Percentiles rank a stretch among this genome's conserved stretches.
Conservation (phyloP, 2,329 filamentous ascomycete species). For the Monosporascus ibericus region DNA sequence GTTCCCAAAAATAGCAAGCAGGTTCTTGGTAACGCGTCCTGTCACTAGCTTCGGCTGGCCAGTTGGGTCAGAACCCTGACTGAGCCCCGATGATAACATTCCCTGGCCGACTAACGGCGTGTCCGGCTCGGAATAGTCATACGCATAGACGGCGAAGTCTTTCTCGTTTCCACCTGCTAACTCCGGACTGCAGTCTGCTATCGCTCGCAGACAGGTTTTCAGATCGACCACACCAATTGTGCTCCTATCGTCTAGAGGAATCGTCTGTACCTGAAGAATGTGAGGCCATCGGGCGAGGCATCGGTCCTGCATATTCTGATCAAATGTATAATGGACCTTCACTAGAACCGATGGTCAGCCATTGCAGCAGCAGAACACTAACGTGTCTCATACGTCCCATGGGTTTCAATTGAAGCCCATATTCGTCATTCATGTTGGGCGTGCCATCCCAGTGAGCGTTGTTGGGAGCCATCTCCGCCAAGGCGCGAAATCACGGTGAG, state of each 20-base stretch:
- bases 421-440: conserved; percentile 30
- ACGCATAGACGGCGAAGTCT: conserved; percentile 96
- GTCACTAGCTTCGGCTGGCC: conserved; percentile 68
- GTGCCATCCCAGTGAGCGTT: conserved; percentile 19
- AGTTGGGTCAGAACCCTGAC: conserved; percentile 24
- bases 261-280: conserved; percentile 70
- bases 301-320: conserved; percentile 79
- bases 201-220: conserved; percentile 77
- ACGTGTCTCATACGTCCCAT: conserved; percentile 59
- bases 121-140: conserved; percentile 93
- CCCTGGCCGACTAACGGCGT: conserved; percentile 91
- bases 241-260: conserved; percentile 71
- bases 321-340: conserved; percentile 96
- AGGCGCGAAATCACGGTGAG: background rate
- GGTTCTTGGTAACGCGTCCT: conserved; percentile 81
- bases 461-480: conserved; percentile 18
- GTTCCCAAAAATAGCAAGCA: conserved; percentile 76
- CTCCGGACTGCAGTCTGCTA: conserved; percentile 76
- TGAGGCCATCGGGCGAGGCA: conserved; percentile 84
- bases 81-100: conserved; percentile 81
- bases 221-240: conserved; percentile 86
- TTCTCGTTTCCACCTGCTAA: conserved; percentile 63
- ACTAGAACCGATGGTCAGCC: conserved; percentile 47
- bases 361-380: conserved; percentile 1
- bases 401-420: conserved; percentile 51